Base-by-base conservation (phyloP, 208 protist genomes). In the Acanthamoeba sp. region DNA sequence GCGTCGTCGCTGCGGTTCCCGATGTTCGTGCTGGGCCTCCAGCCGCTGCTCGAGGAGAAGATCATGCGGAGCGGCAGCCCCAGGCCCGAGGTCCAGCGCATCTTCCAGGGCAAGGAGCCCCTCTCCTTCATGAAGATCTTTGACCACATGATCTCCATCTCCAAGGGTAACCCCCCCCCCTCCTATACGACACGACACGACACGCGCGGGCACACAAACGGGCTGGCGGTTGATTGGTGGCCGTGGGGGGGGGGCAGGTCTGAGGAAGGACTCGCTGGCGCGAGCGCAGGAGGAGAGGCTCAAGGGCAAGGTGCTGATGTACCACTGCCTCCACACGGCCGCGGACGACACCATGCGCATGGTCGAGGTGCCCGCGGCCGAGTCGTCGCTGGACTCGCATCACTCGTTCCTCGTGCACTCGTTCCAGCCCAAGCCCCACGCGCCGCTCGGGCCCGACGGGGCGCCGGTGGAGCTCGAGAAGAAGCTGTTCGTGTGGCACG, bases 401-500 rank as follows among this genome's bases (percentile, higher is more conserved):
- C 78, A 87, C 48, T 87, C 78, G 45, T 87, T 87, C 78, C 42
- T 87, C 27, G 42, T 87, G 10, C 78, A 87, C 32, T 87, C 78
- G 27, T 87, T 87, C 78, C 78, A 87, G 78, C 78, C 78, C 78
- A 87, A 87, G 78, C 1, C 69, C 69, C 7, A 27, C 69, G 69
- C 69, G 36, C 22, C 69, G 1, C 36, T 20, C 69, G 29, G 48
- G 14, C 27, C 20, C 69, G 48, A 50, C 71, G 29, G 71, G 45
- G 14, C 38, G 20, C 29, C n/a, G n/a, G n/a, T n/a, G 5, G 78
- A 87, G 78, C 45, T 87, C 24, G 78, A 87, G 78, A 87, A 87
- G 78, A 87, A 87, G 78, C 45, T 87, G 78, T 87, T 87, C 32
- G 78, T 87, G 78, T 87, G 78, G 78, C 78, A 87, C 78, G 78